A percentile compares a stretch with the other conserved stretches of the same genome.
Conservation (phyloP, 164 flowering plant species). For the Nelumbo lutea region DNA sequence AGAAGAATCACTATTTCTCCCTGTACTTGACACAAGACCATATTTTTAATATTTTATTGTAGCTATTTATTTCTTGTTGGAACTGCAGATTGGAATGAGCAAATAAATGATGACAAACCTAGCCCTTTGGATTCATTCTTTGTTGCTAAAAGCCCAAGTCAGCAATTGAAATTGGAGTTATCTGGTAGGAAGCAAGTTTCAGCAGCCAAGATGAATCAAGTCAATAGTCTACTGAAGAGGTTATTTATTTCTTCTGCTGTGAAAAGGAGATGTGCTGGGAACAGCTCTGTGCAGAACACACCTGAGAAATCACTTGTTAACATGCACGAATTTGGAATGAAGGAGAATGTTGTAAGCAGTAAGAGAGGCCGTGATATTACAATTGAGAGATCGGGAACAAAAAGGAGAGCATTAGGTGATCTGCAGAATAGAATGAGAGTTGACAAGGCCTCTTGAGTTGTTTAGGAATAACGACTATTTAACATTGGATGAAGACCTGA, state of each 20-base stretch:
- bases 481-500: too few relatives aligned
- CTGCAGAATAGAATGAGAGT: background rate
- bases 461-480: too few relatives aligned
- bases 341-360: background rate
- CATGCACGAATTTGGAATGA: background rate
- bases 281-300: background rate
- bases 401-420: constrained; percentile 8
- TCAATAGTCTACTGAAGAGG: background rate
- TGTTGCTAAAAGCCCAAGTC: background rate
- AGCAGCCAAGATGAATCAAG: background rate
- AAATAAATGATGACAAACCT: background rate
- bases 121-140: background rate
- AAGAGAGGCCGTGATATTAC: background rate
- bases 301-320: background rate
- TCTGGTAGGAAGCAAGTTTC: background rate
- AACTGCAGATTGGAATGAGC: background rate
- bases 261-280: background rate
- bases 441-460: too few relatives aligned
- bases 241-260: background rate
- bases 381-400: background rate
- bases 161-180: too few relatives aligned
- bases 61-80: too few relatives aligned
- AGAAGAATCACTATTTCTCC: too few relatives aligned
- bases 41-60: too few relatives aligned
- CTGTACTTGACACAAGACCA: too few relatives aligned